Evolutionary conservation across 106 monocot genomes (phyloP), one percentile per base, ranked within the genome.

Genomic region (Dendrobium officinale): DNA sequence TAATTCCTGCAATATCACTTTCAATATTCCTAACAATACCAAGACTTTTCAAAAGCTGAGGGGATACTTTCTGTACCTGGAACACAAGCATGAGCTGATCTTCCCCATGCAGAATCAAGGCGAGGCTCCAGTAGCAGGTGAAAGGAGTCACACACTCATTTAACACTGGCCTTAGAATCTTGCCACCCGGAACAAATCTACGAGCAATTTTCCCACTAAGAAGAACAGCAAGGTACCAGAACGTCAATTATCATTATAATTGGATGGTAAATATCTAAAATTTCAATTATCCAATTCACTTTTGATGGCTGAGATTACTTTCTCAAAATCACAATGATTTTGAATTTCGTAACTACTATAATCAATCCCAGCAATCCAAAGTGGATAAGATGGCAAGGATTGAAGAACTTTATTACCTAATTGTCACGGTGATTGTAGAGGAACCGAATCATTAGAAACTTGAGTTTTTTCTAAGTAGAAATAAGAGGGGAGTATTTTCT

Each of bases 91-190:
- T 67, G 4, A 96, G 92, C 44, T 92, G 74, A 42, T 92, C 80
- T 41, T 96, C 86, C 31, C 79, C 88, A 16, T 64, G 86, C 13
- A 93, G 80, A 77, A 96, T 80, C 64, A 93, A 84, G 75, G 89
- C 82, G 67, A 93, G 80, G 67, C 84, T 96, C 96, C 96, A 96
- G 76, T 93, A 92, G 84, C 93, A 96, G 67, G 89, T 89, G 31
- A 94, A 86, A 56, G 94, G 97, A 45, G 90, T 92, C 78, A 93
- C 86, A 42, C 90, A 90, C 77, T 93, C 96, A 83, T 92, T 96
- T 68, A 96, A 42, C 9, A 96, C 83, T n/a, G 93, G 93, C 59
- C 81, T 96, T 33, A 92, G 78, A 77, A 93, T 92, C 80, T 92
- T 89, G 17, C 83, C 87, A 47, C 92, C 56, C 33, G 92, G 85